Conservation (phyloP, 306 rosid genomes). For the Prinsepia uniflora region DNA sequence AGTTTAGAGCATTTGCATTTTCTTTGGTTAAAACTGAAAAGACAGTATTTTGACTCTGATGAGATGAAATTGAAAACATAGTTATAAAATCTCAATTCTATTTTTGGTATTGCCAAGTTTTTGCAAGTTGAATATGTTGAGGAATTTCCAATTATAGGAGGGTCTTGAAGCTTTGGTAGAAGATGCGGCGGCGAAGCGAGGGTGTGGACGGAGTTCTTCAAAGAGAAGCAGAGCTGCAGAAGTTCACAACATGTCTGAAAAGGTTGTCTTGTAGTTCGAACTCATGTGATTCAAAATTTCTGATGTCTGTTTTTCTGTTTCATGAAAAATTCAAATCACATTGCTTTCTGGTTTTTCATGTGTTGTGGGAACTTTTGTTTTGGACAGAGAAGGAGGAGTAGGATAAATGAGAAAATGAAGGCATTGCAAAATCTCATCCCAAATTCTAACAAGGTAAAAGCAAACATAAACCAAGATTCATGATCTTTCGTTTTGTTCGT, state of each 20-base stretch:
- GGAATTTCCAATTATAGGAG: constrained; percentile 44
- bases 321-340: background rate
- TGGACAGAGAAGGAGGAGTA: constrained; percentile 91
- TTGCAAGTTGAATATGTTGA: background rate
- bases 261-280: constrained; percentile 39
- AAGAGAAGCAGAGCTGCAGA: constrained; percentile 97
- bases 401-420: constrained; percentile 94
- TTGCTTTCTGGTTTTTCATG: constrained; percentile 3
- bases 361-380: constrained; percentile 13
- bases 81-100: background rate
- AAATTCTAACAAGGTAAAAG: constrained; percentile 78
- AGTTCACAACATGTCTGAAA: constrained; percentile 97
- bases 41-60: background rate
- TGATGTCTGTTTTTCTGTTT: background rate
- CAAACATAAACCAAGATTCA: background rate
- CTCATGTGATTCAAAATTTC: background rate
- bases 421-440: constrained; percentile 93
- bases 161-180: constrained; percentile 67
- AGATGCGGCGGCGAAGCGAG: constrained; percentile 36
- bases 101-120: background rate
- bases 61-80: background rate
- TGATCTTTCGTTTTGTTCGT: background rate
- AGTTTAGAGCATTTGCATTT: background rate
- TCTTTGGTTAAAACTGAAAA: background rate
- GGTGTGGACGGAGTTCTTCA: constrained; percentile 52